These are phyloP conservation scores for Trichoderma virens DNA, from an alignment of 495 filamentous ascomycete genomes.

Conservation along the genomic window DNA sequence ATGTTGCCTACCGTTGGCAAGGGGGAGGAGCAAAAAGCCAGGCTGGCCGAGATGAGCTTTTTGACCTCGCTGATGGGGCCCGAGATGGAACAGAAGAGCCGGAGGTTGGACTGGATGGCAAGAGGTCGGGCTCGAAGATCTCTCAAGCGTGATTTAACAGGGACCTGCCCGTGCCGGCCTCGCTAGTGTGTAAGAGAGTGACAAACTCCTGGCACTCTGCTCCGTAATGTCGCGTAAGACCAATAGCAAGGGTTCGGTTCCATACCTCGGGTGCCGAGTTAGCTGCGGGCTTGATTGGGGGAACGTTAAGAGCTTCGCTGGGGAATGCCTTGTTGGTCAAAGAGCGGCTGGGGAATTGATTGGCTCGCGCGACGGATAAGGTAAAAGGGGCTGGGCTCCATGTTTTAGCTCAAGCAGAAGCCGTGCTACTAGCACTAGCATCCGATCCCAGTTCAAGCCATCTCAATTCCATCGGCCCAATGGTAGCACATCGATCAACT, in stretches of 20 bases:
- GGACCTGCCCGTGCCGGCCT: not conserved
- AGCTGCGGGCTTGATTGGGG: not conserved
- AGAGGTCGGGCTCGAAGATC: not conserved
- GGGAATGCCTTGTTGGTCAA: not conserved
- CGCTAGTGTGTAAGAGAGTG: constrained; percentile 8
- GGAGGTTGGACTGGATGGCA: not conserved
- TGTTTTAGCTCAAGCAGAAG: not conserved
- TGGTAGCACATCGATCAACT: not conserved
- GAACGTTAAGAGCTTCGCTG: not conserved
- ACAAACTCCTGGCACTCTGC: not conserved
- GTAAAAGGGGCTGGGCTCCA: not conserved
- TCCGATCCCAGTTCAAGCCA: not conserved
- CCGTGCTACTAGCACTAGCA: not conserved
- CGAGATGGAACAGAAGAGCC: not conserved
- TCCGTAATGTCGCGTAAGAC: not conserved
- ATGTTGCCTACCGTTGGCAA: not conserved
- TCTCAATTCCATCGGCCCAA: not conserved
- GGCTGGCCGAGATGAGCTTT: not conserved
- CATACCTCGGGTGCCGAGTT: not conserved
- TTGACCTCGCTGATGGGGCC: constrained; percentile 1
- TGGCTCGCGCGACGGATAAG: constrained; percentile 3
- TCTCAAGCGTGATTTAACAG: not conserved
- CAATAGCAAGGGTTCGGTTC: constrained; percentile 1
- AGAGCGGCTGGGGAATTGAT: not conserved
- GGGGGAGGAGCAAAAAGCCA: not conserved